phyloP scores from a whole-genome alignment of 2,329 filamentous ascomycete genomes.

The Aspergillus pseudonomiae region DNA sequence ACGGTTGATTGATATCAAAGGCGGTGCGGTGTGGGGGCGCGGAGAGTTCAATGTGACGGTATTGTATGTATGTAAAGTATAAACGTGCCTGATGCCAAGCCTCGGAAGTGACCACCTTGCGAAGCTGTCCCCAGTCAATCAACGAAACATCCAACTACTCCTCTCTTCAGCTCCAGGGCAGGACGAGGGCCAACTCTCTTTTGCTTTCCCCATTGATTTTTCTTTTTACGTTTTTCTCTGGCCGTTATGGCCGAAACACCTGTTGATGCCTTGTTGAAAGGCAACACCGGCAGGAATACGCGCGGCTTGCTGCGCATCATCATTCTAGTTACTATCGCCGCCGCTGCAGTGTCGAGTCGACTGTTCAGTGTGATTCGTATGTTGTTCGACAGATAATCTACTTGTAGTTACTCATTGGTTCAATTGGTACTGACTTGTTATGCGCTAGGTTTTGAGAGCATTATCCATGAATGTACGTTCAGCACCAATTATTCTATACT shows the following conservation, averaged over 20 bases:
- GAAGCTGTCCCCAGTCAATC: conserved; percentile 33
- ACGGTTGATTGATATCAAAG: background rate
- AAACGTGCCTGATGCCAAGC: conserved; percentile 39
- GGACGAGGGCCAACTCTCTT: conserved; percentile 28
- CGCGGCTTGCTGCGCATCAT: conserved; percentile 83
- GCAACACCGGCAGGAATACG: conserved; percentile 77
- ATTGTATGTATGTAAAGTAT: background rate
- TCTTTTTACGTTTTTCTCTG: conserved; percentile 31
- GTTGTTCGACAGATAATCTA: conserved; percentile 39
- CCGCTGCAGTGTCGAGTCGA: conserved; percentile 86
- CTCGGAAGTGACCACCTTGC: conserved; percentile 47
- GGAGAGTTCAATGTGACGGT: conserved; percentile 5
- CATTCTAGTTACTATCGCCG: conserved; percentile 89
- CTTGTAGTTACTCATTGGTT: background rate
- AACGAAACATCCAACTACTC: conserved; percentile 25
- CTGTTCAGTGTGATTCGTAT: conserved; percentile 97
- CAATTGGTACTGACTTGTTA: conserved; percentile 16
- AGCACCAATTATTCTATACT: conserved; percentile 13
- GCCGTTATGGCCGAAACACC: conserved; percentile 51
- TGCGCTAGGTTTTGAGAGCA: conserved; percentile 84
- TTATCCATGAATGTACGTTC: conserved; percentile 96
- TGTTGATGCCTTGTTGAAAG: conserved; percentile 68
- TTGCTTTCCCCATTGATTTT: conserved; percentile 33
- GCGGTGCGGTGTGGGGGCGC: background rate
- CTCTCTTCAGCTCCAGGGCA: conserved; percentile 21